Percentiles rank a stretch among this genome's conserved stretches.
phyloP scores from a whole-genome alignment of 768 basidiomycete genomes.

The Auriscalpium orientale region DNA sequence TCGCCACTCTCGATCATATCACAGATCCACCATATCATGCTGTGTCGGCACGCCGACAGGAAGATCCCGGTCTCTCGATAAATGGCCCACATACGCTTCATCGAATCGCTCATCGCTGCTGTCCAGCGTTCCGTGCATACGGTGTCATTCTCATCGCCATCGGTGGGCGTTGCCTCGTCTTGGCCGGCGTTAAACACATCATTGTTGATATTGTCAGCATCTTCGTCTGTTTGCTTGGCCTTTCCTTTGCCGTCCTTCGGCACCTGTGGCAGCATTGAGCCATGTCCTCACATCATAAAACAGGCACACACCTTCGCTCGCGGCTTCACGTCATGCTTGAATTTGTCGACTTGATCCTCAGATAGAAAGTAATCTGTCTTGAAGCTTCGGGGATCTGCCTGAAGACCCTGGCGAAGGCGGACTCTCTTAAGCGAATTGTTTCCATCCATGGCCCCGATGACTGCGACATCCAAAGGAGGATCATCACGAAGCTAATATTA shows the following conservation, averaged over 20 bases:
- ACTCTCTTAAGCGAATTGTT: background rate
- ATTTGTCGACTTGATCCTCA: background rate
- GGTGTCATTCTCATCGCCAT: background rate
- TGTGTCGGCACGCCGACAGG: background rate
- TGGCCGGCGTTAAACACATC: background rate
- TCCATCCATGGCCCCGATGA: background rate
- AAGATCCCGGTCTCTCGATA: constrained; percentile 1
- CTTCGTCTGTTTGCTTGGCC: background rate
- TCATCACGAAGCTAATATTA: background rate
- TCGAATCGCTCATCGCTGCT: background rate
- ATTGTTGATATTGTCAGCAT: background rate
- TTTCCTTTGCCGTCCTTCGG: background rate
- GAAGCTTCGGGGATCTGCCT: background rate
- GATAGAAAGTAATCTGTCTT: background rate
- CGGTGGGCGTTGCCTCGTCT: background rate
- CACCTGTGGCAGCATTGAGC: background rate
- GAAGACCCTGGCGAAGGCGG: background rate
- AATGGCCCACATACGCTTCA: background rate
- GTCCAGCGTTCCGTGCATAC: background rate
- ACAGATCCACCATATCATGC: background rate
- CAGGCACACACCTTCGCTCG: background rate
- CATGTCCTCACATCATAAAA: background rate
- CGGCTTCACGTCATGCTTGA: background rate
- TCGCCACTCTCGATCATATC: constrained; percentile 1
- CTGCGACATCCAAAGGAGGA: background rate